Evolutionary conservation across 306 rosid species (phyloP).

Genomic region (Fragaria iinumae): DNA sequence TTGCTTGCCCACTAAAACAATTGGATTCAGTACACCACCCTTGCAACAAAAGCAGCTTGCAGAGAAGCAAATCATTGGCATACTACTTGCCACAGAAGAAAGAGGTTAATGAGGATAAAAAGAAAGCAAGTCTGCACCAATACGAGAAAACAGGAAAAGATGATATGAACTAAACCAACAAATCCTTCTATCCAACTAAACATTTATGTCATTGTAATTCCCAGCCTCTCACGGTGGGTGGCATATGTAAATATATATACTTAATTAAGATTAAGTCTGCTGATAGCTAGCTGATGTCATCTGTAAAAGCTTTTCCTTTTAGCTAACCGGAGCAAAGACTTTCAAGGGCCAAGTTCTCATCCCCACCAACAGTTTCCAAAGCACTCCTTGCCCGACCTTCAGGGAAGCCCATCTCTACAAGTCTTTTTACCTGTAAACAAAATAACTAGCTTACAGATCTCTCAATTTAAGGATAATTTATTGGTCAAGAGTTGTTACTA

Average conservation of each 20-base stretch:
- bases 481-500: background rate
- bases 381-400: slow-evolving; percentile 76
- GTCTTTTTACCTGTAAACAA: slow-evolving; percentile 69
- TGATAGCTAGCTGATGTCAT: slow-evolving; percentile 11
- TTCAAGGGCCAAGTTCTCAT: slow-evolving; percentile 94
- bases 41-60: background rate
- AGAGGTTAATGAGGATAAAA: background rate
- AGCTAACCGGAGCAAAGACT: slow-evolving; percentile 59
- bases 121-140: background rate
- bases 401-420: slow-evolving; percentile 92
- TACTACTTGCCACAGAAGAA: background rate
- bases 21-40: background rate
- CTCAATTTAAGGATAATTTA: background rate
- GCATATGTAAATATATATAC: slow-evolving; percentile 15
- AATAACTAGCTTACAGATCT: slow-evolving; percentile 3
- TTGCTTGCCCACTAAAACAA: background rate
- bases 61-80: background rate
- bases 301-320: slow-evolving; percentile 50
- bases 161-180: background rate
- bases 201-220: slow-evolving; percentile 21
- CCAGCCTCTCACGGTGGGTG: slow-evolving; percentile 15
- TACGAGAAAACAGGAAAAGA: background rate
- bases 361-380: slow-evolving; percentile 91
- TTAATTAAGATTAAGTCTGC: slow-evolving; percentile 17
- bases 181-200: slow-evolving; percentile 10